Base-by-base conservation (phyloP, 2,329 filamentous ascomycete genomes). In the Alternaria alternata region DNA sequence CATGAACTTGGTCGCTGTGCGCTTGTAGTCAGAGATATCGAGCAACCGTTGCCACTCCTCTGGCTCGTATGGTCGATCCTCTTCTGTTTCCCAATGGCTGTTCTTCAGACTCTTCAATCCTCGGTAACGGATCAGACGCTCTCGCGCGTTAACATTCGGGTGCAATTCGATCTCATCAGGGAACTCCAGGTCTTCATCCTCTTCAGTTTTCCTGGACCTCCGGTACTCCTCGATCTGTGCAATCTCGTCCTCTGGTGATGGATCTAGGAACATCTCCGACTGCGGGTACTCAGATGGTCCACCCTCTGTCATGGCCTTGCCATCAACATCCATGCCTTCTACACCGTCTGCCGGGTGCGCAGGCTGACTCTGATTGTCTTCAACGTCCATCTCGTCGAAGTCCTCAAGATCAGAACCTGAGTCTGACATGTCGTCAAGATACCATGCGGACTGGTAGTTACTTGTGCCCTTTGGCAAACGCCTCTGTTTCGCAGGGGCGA, bases 121-220 rank as follows among this genome's bases (percentile, higher is more conserved):
- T 73, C 95, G 86, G 80, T 97, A 99, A 61, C 92, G 88, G 8
- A 91, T 88, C 54, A 99, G 82, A 44, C 95, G 87, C 80, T 99
- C 95, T 52, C 92, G 84, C 0, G 95, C 95, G 44, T 92, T 84
- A 4, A 96, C 92, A 54, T 94, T 87, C 0, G 96, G 95, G 67
- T 92, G 92, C 54, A 99, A 83, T 78, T 99, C 96, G 59, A 99
- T 95, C 79, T 99, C 95, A 67, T 99, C 95, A 0, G 95, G 95
- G 78, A 98, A 99, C 77, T 98, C 94, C 55, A 91, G 87, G 78
- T 99, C 95, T 14, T 98, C 94, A 51, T 94, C 87, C 4, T 89
- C 92, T 68, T 97, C 94, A 24, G 89, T 88, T 52, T 89, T 88
- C 72, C 93, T 92, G 65, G 89, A 88, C 52, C 87, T 85, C 39